Percentiles rank a stretch among this genome's conserved stretches.
Conservation (phyloP, 176 grass and related monocot species). For the Phoenix roebelenii region DNA sequence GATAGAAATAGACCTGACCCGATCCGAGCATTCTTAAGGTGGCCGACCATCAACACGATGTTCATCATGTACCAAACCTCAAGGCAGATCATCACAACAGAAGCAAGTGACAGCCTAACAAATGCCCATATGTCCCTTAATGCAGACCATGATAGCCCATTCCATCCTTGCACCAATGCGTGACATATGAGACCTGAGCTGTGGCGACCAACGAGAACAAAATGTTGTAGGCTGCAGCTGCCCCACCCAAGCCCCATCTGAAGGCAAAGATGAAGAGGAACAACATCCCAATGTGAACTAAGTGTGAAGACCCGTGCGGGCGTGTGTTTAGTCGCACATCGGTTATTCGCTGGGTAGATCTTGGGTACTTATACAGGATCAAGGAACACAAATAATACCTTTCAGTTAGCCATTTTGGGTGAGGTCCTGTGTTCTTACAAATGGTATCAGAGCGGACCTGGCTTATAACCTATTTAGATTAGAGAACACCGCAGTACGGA, state of each 20-base stretch:
- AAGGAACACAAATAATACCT: too few species aligned
- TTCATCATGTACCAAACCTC: conserved; percentile 49
- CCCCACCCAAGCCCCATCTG: conserved; percentile 19
- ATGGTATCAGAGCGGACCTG: too few species aligned
- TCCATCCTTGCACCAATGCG: conserved; percentile 42
- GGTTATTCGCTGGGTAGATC: too few species aligned
- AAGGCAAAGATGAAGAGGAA: conserved; percentile 30
- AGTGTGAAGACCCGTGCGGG: too few species aligned
- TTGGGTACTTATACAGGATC: too few species aligned
- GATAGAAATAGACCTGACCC: conserved; percentile 39
- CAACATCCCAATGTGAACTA: conserved; percentile 5
- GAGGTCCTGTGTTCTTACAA: too few species aligned
- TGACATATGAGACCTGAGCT: conserved; percentile 31
- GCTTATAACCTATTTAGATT: too few species aligned
- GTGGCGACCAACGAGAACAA: conserved; percentile 27
- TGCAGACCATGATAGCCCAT: conserved; percentile 23
- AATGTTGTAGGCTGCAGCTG: conserved; percentile 20
- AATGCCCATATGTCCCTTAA: conserved; percentile 31
- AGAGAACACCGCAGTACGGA: too few species aligned
- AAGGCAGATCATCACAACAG: conserved; percentile 53
- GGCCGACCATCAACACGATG: conserved; percentile 32
- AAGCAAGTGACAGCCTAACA: conserved; percentile 44
- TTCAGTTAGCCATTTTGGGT: too few species aligned
- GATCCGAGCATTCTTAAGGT: conserved; percentile 33
- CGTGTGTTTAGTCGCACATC: too few species aligned